Evolutionary conservation across 129 eudicot species (phyloP), one percentile per base, ranked within the genome.

Genomic region (Pseudognaphalium luteoalbum): DNA sequence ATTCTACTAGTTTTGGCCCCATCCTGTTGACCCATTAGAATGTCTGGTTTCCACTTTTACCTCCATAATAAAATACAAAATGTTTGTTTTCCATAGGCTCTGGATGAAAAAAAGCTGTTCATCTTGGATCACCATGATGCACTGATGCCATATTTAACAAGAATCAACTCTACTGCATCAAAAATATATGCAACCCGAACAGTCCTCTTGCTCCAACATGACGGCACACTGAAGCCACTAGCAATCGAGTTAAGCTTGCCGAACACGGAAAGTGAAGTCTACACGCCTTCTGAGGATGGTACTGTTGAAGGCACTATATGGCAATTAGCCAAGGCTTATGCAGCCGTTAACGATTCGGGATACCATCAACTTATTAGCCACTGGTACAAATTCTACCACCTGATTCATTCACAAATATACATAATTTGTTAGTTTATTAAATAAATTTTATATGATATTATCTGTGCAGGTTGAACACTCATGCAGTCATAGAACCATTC

Each of bases 291-390:
- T 20, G 75, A 83, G 29, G 71, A 90, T 6, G 96, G 85, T 47
- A 47, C 54, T 5, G 81, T 81, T 61, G 73, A 81, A 77, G 83
- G 72, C 42, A 71, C 88, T 7, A 77, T 90, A 34, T 93, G 98
- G 98, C 92, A 93, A 78, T 84, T 93, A 32, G 98, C 98, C 11
- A 93, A 93, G 84, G 98, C 98, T 33, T 93, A 90, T 71, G 97
- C 82, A 29, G 97, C 97, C n/a, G 98, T 93, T 7, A 93, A 88
- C 33, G 98, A 93, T 70, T 93, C 98, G 1, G 98, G 98, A 76
- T 87, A 80, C 44, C 98, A 93, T 80, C 97, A 93, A 81, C 98
- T 93, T 80, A 85, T 93, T 57, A 93, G 97, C 83, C 98, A 93
- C 82, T 93, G 97, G 98, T 92, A 90, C 33, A 5, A 25, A 17